Conservation (phyloP, 768 basidiomycete species). For the Daedaleopsis sinensis region DNA sequence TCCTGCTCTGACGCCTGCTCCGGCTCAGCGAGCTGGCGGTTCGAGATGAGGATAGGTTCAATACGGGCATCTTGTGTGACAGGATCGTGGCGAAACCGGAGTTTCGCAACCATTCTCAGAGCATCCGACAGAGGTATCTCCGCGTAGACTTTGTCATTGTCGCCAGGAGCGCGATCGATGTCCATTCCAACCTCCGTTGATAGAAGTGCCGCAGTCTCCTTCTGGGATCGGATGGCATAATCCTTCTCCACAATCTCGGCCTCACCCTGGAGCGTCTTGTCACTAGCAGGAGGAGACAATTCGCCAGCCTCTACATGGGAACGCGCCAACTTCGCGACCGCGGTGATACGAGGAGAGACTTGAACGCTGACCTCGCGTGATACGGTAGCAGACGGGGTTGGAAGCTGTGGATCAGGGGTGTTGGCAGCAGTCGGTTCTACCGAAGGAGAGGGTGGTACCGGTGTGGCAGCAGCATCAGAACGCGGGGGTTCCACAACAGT, state of each 20-base stretch:
- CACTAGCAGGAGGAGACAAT: conserved; percentile 17
- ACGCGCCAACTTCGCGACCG: not conserved
- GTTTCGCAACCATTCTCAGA: conserved; percentile 63
- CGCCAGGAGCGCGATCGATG: not conserved
- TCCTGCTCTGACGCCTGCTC: no score
- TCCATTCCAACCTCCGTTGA: not conserved
- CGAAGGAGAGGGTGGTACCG: not conserved
- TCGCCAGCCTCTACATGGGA: conserved; percentile 9
- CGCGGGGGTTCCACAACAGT: not conserved
- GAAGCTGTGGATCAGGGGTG: not conserved
- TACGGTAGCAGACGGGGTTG: not conserved
- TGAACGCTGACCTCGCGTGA: not conserved
- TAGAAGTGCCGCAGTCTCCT: not conserved
- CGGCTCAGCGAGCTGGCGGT: conserved; percentile 47
- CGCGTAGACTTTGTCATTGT: conserved; percentile 9
- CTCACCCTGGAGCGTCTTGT: conserved; percentile 17
- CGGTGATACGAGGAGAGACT: not conserved
- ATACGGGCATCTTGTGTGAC: conserved; percentile 66
- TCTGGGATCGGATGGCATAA: not conserved
- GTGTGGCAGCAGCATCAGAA: not conserved
- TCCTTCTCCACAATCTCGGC: conserved; percentile 16
- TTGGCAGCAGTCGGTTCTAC: not conserved
- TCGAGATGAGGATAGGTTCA: conserved; percentile 63
- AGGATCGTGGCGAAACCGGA: conserved; percentile 58
- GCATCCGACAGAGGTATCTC: conserved; percentile 54